These are phyloP conservation scores for Letharia lupina DNA, from an alignment of 495 filamentous ascomycete species.

Conservation along the genomic window DNA sequence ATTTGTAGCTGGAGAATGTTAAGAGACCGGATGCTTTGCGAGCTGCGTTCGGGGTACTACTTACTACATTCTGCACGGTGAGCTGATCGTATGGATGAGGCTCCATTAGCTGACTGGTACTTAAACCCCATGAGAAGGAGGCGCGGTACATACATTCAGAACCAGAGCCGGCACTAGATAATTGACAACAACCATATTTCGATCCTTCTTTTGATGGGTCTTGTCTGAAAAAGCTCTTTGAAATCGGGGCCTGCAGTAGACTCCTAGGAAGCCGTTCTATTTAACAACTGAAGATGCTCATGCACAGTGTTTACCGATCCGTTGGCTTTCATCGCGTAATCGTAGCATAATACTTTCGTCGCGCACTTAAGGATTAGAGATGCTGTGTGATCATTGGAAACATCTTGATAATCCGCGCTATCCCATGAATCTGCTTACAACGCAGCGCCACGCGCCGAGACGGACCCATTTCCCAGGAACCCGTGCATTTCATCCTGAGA, in stretches of 20 bases:
- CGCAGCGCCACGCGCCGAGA: too few relatives aligned
- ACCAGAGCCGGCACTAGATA: constrained; percentile 5
- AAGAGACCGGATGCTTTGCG: background rate
- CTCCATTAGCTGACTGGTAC: background rate
- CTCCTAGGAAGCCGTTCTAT: background rate
- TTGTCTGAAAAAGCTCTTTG: background rate
- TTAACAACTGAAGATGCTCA: too few relatives aligned
- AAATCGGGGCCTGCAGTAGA: background rate
- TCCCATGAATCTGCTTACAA: too few relatives aligned
- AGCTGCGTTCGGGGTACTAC: background rate
- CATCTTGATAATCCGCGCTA: too few relatives aligned
- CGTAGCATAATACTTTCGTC: too few relatives aligned
- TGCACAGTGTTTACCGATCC: too few relatives aligned
- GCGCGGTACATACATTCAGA: background rate
- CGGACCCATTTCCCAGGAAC: too few relatives aligned
- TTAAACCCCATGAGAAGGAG: background rate
- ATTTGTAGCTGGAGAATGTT: background rate
- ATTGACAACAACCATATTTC: constrained; percentile 2
- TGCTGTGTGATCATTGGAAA: too few relatives aligned
- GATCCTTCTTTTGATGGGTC: background rate
- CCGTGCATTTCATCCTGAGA: too few relatives aligned
- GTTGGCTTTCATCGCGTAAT: too few relatives aligned
- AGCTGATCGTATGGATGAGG: background rate
- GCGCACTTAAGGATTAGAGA: too few relatives aligned
- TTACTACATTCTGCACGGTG: background rate